Percentiles rank a stretch among this genome's conserved stretches.
Conservation (phyloP, 768 basidiomycete species). For the Wakefieldia striispora region DNA sequence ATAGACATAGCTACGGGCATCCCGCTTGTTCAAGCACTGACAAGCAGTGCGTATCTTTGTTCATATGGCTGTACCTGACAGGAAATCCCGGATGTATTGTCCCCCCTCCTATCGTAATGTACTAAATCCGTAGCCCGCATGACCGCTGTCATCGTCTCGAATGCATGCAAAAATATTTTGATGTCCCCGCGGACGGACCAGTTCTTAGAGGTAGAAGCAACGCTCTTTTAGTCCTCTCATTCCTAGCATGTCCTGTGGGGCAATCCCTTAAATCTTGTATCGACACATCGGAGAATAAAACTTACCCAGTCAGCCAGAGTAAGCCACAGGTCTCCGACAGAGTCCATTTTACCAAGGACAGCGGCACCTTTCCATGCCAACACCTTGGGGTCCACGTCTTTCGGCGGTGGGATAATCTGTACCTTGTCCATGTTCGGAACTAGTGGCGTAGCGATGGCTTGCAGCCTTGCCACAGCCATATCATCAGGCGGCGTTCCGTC, state of each 20-base stretch:
- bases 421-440: slow-evolving; percentile 85
- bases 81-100: not conserved
- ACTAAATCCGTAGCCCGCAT: slow-evolving; percentile 1
- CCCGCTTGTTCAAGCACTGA: slow-evolving; percentile 2
- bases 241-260: slow-evolving; percentile 64
- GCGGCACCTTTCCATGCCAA: slow-evolving; percentile 95
- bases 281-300: slow-evolving; percentile 8
- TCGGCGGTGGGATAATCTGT: slow-evolving; percentile 90
- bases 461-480: slow-evolving; percentile 40
- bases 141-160: not conserved
- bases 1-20: not conserved
- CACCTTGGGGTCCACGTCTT: slow-evolving; percentile 87
- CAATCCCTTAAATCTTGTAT: slow-evolving; percentile 2
- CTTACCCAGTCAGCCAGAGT: slow-evolving; percentile 83
- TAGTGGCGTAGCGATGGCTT: slow-evolving; percentile 81
- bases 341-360: slow-evolving; percentile 90
- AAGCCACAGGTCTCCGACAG: slow-evolving; percentile 87
- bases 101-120: slow-evolving; percentile 17
- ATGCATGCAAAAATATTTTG: not conserved
- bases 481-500: slow-evolving; percentile 5
- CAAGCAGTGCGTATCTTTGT: slow-evolving; percentile 1
- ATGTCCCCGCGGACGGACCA: not conserved
- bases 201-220: slow-evolving; percentile 67
- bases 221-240: slow-evolving; percentile 80
- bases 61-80: slow-evolving; percentile 8